A percentile compares a stretch with the other conserved stretches of the same genome.
Conservation (phyloP, 306 rosid species). For the Cicer pinnatifidum region DNA sequence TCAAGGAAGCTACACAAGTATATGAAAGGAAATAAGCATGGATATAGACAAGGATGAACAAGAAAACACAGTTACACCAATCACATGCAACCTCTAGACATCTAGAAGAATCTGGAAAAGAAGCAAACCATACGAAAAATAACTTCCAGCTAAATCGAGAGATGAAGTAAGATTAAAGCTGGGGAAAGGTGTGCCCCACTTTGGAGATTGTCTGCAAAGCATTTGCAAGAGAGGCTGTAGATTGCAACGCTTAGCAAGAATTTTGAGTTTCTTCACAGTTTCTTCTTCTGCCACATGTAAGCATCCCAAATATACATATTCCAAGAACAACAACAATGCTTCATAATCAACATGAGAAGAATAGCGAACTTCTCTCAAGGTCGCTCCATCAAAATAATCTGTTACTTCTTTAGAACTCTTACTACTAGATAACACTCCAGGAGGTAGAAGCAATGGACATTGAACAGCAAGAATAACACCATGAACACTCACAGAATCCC, state of each 20-base stretch:
- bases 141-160: conserved; percentile 66
- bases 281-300: conserved; percentile 63
- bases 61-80: conserved; percentile 28
- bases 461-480: conserved; percentile 71
- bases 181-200: conserved; percentile 75
- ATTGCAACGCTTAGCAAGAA: conserved; percentile 75
- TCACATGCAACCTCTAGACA: conserved; percentile 37
- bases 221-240: conserved; percentile 65
- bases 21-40: conserved; percentile 20
- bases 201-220: conserved; percentile 67
- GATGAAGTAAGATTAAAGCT: conserved; percentile 56
- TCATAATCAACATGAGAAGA: conserved; percentile 72
- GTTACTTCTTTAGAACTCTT: conserved; percentile 39
- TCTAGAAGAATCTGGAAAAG: conserved; percentile 39
- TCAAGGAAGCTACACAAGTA: conserved; percentile 29
- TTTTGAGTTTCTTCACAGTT: conserved; percentile 61
- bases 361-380: conserved; percentile 58
- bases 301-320: conserved; percentile 70
- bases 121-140: conserved; percentile 70
- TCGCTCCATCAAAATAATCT: conserved; percentile 36
- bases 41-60: conserved; percentile 13
- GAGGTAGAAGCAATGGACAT: conserved; percentile 79
- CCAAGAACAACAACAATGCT: conserved; percentile 68
- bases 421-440: conserved; percentile 36
- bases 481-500: conserved; percentile 65